Evolutionary conservation across 345 rosid species (phyloP).

Genomic region (Populus simonii): DNA sequence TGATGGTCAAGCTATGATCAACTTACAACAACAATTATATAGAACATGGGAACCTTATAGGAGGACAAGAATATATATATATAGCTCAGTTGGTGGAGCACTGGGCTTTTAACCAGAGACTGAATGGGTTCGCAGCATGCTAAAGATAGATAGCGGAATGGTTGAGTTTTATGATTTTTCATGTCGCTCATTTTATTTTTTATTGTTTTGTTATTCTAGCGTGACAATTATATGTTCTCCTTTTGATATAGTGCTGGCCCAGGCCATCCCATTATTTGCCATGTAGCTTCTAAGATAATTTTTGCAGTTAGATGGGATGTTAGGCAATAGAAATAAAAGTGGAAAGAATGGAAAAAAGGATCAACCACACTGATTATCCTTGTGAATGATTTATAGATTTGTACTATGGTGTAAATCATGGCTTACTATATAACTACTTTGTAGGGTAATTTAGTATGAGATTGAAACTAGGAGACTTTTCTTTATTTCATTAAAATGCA

Average conservation of each 20-base stretch:
- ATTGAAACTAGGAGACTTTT: neutral
- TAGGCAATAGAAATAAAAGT: neutral
- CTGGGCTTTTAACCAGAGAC: neutral
- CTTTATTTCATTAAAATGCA: neutral
- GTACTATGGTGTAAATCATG: neutral
- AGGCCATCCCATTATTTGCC: too few relatives aligned
- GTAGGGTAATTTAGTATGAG: neutral
- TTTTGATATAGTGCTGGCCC: neutral
- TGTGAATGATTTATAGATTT: neutral
- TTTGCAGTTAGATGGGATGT: neutral
- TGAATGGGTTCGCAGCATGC: neutral
- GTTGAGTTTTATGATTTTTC: neutral
- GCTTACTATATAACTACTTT: neutral
- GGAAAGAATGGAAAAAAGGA: neutral
- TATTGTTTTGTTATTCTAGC: neutral
- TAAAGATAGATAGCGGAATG: neutral
- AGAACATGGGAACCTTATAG: neutral
- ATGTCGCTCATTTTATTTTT: neutral
- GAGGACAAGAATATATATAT: too few relatives aligned
- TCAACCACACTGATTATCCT: neutral
- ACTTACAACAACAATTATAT: neutral
- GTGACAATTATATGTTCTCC: neutral
- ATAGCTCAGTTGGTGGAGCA: too few relatives aligned
- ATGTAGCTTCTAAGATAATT: too few relatives aligned
- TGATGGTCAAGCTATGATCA: neutral